phyloP scores from a whole-genome alignment of 106 monocot species.

The Posidonia australis region DNA sequence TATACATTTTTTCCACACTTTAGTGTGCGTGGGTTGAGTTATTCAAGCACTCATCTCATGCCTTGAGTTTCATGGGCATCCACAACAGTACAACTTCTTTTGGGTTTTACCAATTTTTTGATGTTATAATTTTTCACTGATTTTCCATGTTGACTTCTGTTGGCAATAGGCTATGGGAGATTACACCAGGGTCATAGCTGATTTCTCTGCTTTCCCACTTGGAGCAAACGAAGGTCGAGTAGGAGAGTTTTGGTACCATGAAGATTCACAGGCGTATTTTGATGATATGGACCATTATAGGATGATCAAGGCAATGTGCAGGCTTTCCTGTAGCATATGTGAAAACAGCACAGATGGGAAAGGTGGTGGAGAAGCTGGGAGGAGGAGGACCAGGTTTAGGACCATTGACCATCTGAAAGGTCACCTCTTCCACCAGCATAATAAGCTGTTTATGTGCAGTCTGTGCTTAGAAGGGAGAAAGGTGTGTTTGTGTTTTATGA shows the following conservation, averaged over 20 bases:
- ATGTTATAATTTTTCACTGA: too few species aligned
- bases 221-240: conserved; percentile 40
- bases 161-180: conserved; percentile 71
- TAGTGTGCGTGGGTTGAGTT: too few species aligned
- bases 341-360: conserved; percentile 39
- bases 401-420: conserved; percentile 85
- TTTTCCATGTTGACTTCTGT: too few species aligned
- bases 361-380: conserved; percentile 30
- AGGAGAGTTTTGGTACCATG: conserved; percentile 79
- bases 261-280: conserved; percentile 76
- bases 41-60: too few species aligned
- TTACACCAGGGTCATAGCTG: conserved; percentile 57
- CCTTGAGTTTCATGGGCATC: too few species aligned
- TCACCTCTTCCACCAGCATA: conserved; percentile 75
- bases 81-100: too few species aligned
- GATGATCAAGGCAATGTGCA: conserved; percentile 91
- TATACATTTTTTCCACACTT: too few species aligned
- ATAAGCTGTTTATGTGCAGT: conserved; percentile 61
- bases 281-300: conserved; percentile 77
- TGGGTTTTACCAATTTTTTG: too few species aligned
- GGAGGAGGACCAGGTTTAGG: conserved; percentile 41
- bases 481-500: conserved; percentile 32
- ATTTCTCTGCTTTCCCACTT: conserved; percentile 61
- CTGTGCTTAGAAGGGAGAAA: conserved; percentile 93
- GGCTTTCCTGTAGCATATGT: conserved; percentile 79